Base-by-base conservation (phyloP, 129 eudicot genomes). In the Artemisia tridentata region DNA sequence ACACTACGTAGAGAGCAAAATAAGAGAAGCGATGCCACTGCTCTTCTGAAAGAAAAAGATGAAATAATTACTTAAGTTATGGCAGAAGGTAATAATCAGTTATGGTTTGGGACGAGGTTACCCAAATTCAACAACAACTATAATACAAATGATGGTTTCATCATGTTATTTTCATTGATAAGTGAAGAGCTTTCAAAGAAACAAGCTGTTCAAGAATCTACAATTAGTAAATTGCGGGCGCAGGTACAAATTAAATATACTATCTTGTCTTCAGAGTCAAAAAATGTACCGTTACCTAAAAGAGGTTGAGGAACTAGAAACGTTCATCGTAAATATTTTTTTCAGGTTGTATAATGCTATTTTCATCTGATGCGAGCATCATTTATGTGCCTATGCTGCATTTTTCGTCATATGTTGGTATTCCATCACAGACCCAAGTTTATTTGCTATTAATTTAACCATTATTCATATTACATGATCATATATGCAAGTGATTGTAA, bases 201-300 rank as follows among this genome's bases (percentile, higher is more conserved):
- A 84, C 98, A 93, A 85, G 98, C 98, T 79, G 87, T 87, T 61
- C 98, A 93, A 84, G 98, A 93, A 84, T 76, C 90, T 65, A 84
- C 80, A 34, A 93, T 93, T 60, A 87, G 96, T 80, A 89, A 82
- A 77, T 80, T 89, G 76, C 82, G 98, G 78, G 95, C 95, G 72
- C 98, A 89, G 97, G 96, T 93, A 58, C 21, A 43, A 10, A 46
- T 43, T 41, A 34, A 17, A 31, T 52, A 79, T 25, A 23, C 53
- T 18, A 6, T 58, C 14, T 67, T 58, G 11, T 71, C 18, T 19
- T 58, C 65, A 55, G 18, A 65, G 3, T 17, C 51, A 27, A 16
- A 43, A 25, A 71, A 54, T 66, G 31, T 55, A 78, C 9, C 15
- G 21, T 68, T 57, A 71, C 21, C 75, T 93, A 15, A 80, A 82